Base-by-base conservation (phyloP, 73 alveolate genomes). In the Symbiodinium pilosum region DNA sequence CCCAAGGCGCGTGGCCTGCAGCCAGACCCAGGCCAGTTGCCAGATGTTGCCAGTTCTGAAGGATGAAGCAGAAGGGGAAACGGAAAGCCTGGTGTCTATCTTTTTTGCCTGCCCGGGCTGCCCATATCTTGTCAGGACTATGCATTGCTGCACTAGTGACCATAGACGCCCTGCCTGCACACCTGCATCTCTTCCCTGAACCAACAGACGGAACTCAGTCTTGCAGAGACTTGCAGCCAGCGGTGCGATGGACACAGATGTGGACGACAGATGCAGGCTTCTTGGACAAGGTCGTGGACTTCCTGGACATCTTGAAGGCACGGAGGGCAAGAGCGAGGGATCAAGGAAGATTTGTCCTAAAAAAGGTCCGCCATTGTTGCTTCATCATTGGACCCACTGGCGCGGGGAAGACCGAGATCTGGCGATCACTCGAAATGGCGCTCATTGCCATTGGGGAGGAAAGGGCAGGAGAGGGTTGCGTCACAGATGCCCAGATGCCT, bases 351-450 rank as follows among this genome's bases (percentile, higher is more conserved):
- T 30, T 21, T 39, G 38, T 14, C 4, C 8, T 83, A 34, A 64
- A 99, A 99, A 99, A 88, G 95, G 99, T 99, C 81, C 99, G 99
- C 73, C 99, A 99, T 95, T 99, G 99, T 96, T 99, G 99, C 99
- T 99, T 99, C 99, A 99, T 99, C 96, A 99, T 99, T 83, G 99
- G 99, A 54, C 99, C 99, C 94, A 99, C 99, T 18, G 99, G 99
- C 28, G 99, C 99, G 83, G 99, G 99, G 87, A 99, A 99, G 99
- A 99, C 99, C 43, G 99, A 99, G 93, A 99, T 99, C 18, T 99
- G 99, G 99, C 51, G 89, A 4, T 43, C 89, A 32, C 42, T 91
- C 84, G 89, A 69, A 51, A 69, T 69, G 89, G 43, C 97, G 20
- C 54, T 91, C 56, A 68, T 68, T 32, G 97, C 97, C 75, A 28